A percentile compares a stretch with the other conserved stretches of the same genome.
These are phyloP conservation scores for Dothideomycetes sp. DNA, from an alignment of 2,329 filamentous ascomycete genomes.

Conservation along the genomic window DNA sequence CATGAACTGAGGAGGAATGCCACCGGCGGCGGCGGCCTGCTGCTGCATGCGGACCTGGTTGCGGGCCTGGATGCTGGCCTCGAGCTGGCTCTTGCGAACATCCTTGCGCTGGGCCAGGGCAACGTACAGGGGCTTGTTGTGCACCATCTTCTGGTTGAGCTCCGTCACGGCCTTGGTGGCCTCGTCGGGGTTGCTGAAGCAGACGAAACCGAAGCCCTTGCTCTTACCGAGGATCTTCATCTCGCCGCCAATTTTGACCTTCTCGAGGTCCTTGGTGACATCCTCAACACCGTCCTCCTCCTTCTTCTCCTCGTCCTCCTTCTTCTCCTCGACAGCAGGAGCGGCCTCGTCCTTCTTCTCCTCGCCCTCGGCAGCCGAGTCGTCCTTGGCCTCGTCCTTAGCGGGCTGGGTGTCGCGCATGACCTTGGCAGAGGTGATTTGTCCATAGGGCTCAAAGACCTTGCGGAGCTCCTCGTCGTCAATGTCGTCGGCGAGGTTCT, in stretches of 20 bases:
- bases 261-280: constrained; percentile 42
- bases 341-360: constrained; percentile 39
- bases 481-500: constrained; percentile 94
- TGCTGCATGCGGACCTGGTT: constrained; percentile 99
- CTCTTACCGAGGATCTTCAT: constrained; percentile 80
- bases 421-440: constrained; percentile 97
- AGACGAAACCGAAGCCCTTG: constrained; percentile 99
- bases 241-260: constrained; percentile 47
- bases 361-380: constrained; percentile 30
- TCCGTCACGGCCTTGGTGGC: constrained; percentile 98
- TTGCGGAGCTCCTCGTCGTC: constrained; percentile 96
- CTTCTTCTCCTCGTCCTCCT: constrained; percentile 43
- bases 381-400: constrained; percentile 16
- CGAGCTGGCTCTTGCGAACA: constrained; percentile 96
- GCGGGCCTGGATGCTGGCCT: constrained; percentile 97
- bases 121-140: constrained; percentile 93
- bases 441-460: constrained; percentile 83
- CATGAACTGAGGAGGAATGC: constrained; percentile 75
- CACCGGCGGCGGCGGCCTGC: constrained; percentile 71
- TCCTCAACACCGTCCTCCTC: constrained; percentile 42
- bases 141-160: constrained; percentile 99
- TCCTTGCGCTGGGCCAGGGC: constrained; percentile 98
- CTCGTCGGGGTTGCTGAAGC: constrained; percentile 98
- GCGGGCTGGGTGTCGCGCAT: constrained; percentile 71
- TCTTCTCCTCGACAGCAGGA: constrained; percentile 44